Percentiles rank a stretch among this genome's conserved stretches.
Evolutionary conservation across 495 filamentous ascomycete species (phyloP).

Genomic region (Copromyces sp.): DNA sequence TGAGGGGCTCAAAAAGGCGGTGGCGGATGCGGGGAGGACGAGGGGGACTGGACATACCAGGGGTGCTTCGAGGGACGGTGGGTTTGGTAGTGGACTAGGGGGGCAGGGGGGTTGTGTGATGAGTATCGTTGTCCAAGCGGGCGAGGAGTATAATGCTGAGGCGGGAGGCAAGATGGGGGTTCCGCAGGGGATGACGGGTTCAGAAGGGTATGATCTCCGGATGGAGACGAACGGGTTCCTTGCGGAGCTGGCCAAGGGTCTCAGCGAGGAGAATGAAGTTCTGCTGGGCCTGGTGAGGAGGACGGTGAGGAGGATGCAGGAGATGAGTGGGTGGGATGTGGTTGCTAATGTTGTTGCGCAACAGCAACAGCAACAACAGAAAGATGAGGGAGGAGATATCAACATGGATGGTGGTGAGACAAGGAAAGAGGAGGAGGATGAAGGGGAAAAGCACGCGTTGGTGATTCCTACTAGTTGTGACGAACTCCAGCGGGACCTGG

Average conservation of each 20-base stretch:
- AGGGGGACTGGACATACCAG: conserved; percentile 22
- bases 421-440: conserved; percentile 5
- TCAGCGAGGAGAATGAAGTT: conserved; percentile 91
- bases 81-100: neutral
- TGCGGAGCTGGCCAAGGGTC: conserved; percentile 72
- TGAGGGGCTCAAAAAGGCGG: conserved; percentile 74
- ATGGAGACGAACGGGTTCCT: conserved; percentile 89
- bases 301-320: conserved; percentile 60
- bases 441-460: conserved; percentile 30
- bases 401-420: conserved; percentile 22
- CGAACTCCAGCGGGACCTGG: conserved; percentile 60
- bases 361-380: conserved; percentile 11
- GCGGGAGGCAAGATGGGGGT: conserved; percentile 7
- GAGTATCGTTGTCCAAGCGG: conserved; percentile 38
- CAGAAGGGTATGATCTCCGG: conserved; percentile 60
- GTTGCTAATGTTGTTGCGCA: neutral
- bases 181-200: conserved; percentile 39
- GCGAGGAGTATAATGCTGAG: neutral
- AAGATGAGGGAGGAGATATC: conserved; percentile 22
- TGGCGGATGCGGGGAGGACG: conserved; percentile 38
- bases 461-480: conserved; percentile 54
- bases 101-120: conserved; percentile 40
- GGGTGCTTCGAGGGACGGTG: neutral
- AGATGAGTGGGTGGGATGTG: conserved; percentile 60
- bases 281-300: conserved; percentile 62